These are phyloP conservation scores for Penicillium robsamsonii DNA, from an alignment of 495 filamentous ascomycete species.

Conservation along the genomic window DNA sequence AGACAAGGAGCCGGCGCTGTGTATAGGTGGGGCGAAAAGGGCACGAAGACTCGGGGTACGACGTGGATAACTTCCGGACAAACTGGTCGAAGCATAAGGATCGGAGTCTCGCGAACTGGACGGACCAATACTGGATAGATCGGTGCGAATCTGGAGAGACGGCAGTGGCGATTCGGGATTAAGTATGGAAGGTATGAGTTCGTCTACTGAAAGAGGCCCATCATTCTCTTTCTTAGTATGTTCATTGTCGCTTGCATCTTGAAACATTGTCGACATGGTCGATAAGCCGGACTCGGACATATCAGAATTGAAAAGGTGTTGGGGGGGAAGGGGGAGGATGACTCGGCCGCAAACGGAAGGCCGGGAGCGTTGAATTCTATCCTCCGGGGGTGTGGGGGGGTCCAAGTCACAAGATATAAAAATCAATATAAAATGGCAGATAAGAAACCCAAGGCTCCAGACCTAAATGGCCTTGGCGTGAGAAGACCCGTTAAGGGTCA, in stretches of 20 bases:
- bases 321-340: not conserved
- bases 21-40: slow-evolving; percentile 38
- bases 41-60: slow-evolving; percentile 53
- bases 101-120: slow-evolving; percentile 36
- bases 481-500: slow-evolving; percentile 28
- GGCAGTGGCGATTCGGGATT: slow-evolving; percentile 28
- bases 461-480: slow-evolving; percentile 27
- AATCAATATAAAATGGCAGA: slow-evolving; percentile 8
- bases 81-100: slow-evolving; percentile 38
- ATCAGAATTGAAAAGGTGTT: slow-evolving; percentile 11
- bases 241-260: slow-evolving; percentile 10
- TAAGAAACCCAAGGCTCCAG: slow-evolving; percentile 27
- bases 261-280: slow-evolving; percentile 17
- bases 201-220: slow-evolving; percentile 13
- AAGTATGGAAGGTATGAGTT: slow-evolving; percentile 15
- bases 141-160: slow-evolving; percentile 44
- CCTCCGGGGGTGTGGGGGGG: not conserved
- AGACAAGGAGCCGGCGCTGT: slow-evolving; percentile 55
- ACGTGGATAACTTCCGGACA: slow-evolving; percentile 44
- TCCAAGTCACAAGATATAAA: not conserved
- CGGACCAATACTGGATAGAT: slow-evolving; percentile 29
- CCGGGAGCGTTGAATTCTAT: slow-evolving; percentile 1
- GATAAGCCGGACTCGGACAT: slow-evolving; percentile 23
- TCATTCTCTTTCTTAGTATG: slow-evolving; percentile 5
- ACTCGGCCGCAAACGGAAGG: slow-evolving; percentile 16